A percentile compares a stretch with the other conserved stretches of the same genome.
Evolutionary conservation across 108 stramenopile species (phyloP).

Genomic region (Pseudonitzschia multiseries): DNA sequence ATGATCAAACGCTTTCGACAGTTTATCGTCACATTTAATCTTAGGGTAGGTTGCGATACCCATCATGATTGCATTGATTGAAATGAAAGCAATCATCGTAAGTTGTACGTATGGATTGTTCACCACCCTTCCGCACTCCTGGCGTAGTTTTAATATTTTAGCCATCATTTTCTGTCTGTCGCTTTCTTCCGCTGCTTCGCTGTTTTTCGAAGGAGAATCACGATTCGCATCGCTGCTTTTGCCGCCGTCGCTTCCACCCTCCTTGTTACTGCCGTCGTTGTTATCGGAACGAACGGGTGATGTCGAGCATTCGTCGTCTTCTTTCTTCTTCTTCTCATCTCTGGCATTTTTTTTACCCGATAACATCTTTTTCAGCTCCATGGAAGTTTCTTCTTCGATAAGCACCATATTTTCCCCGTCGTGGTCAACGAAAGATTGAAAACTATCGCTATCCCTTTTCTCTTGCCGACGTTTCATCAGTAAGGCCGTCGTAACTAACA

Average conservation of each 20-base stretch:
- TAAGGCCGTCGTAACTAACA: background rate
- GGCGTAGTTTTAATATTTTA: slow-evolving; percentile 30
- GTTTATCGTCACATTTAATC: slow-evolving; percentile 39
- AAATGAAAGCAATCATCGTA: slow-evolving; percentile 52
- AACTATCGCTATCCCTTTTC: background rate
- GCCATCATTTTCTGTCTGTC: background rate
- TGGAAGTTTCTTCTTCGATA: background rate
- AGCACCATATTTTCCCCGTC: background rate
- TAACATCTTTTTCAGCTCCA: background rate
- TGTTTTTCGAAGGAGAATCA: background rate
- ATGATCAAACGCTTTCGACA: slow-evolving; percentile 40
- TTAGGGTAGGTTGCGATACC: slow-evolving; percentile 69
- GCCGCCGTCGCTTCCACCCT: background rate
- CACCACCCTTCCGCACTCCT: slow-evolving; percentile 45
- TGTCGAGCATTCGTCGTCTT: too few relatives aligned
- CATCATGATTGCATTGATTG: slow-evolving; percentile 77
- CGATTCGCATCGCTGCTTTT: background rate
- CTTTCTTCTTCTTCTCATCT: background rate
- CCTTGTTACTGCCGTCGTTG: background rate
- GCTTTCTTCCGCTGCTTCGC: background rate
- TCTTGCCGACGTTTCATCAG: background rate
- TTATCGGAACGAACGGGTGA: too few relatives aligned
- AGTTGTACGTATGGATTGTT: slow-evolving; percentile 58
- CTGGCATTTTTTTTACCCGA: too few relatives aligned
- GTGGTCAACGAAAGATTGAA: background rate